A percentile compares a stretch with the other conserved stretches of the same genome.
Evolutionary conservation across 768 basidiomycete species (phyloP).

Genomic region (Pholiota conissans): DNA sequence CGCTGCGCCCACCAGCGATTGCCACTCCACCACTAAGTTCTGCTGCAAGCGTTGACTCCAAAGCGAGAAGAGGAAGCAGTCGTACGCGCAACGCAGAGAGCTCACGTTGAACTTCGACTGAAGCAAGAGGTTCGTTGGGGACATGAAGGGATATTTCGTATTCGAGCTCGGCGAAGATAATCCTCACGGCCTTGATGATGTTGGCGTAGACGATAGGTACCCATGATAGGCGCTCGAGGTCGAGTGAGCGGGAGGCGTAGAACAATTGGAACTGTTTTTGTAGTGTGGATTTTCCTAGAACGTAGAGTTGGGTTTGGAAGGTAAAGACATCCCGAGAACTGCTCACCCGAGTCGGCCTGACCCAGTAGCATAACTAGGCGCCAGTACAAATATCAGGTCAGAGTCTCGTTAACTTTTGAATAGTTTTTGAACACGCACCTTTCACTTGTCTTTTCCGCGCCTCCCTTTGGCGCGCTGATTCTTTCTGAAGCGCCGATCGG

Average conservation of each 20-base stretch:
- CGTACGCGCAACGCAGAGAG: constrained; percentile 52
- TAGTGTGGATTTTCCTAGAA: constrained; percentile 72
- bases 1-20: constrained; percentile 57
- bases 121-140: constrained; percentile 22
- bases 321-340: not conserved
- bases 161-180: constrained; percentile 73
- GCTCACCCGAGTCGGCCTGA: constrained; percentile 66
- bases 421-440: constrained; percentile 33
- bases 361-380: constrained; percentile 71
- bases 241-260: constrained; percentile 70
- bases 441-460: constrained; percentile 43
- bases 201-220: constrained; percentile 82
- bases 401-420: not conserved
- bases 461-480: constrained; percentile 46
- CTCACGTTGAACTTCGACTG: constrained; percentile 32
- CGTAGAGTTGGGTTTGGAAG: not conserved
- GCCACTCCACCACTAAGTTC: constrained; percentile 68
- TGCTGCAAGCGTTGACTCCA: constrained; percentile 67
- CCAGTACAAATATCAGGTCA: not conserved
- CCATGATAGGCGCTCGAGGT: constrained; percentile 74
- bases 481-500: constrained; percentile 37
- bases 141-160: constrained; percentile 42
- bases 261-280: constrained; percentile 85
- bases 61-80: constrained; percentile 62
- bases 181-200: constrained; percentile 75